Evolutionary conservation across 345 rosid genomes (phyloP).

Genomic region (Populus simonii): DNA sequence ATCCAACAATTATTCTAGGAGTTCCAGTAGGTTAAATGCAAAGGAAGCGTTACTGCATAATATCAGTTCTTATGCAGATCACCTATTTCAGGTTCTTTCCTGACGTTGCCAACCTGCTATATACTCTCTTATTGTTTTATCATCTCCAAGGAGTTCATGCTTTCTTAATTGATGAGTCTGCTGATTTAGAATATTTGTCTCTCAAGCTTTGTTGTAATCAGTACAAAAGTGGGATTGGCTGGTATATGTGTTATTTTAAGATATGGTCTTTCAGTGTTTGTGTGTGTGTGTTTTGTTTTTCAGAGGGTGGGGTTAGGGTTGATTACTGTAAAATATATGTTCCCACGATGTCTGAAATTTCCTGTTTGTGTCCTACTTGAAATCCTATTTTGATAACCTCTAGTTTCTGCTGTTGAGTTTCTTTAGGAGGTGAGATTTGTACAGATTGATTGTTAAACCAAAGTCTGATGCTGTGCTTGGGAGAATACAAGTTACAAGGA

Average conservation of each 20-base stretch:
- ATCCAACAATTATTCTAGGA: constrained; percentile 34
- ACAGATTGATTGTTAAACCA: not conserved
- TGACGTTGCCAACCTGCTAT: not conserved
- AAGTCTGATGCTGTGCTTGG: not conserved
- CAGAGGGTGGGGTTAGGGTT: not conserved
- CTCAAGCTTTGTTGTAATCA: no score
- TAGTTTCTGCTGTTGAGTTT: not conserved
- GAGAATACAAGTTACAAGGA: not conserved
- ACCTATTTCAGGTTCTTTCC: constrained; percentile 50
- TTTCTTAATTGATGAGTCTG: not conserved
- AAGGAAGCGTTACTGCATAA: constrained; percentile 48
- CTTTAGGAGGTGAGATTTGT: not conserved
- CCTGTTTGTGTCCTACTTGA: not conserved
- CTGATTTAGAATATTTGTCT: no score
- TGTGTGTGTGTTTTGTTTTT: no score
- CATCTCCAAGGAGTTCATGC: not conserved
- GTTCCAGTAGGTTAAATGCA: constrained; percentile 42
- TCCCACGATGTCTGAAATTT: not conserved
- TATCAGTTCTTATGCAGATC: constrained; percentile 44
- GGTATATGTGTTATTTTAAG: not conserved
- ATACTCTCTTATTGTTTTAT: not conserved
- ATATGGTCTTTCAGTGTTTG: not conserved
- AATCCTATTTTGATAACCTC: not conserved
- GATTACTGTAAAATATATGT: not conserved
- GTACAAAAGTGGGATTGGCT: no score